phyloP scores from a whole-genome alignment of 1,284 basidiomycete genomes.

The Cryptococcus depauperatus region DNA sequence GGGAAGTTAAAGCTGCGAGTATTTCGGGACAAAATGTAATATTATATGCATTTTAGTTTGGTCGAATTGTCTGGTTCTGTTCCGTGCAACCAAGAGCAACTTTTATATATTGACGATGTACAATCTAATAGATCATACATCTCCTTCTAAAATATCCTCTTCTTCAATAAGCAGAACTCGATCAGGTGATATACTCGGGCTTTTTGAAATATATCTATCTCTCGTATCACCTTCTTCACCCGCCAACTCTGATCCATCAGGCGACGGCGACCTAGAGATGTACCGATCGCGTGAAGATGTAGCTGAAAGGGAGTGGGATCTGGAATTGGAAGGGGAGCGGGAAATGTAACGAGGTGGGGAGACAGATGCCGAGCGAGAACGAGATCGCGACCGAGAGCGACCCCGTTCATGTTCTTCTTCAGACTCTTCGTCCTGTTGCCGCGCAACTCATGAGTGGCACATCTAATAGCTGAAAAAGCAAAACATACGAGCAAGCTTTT shows the following conservation, averaged over 20 bases:
- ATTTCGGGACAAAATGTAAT: neutral
- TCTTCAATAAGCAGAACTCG: conserved; percentile 18
- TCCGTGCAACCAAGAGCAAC: too few species aligned
- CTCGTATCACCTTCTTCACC: conserved; percentile 38
- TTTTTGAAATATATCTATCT: conserved; percentile 31
- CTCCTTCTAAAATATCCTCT: conserved; percentile 30
- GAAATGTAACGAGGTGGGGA: conserved; percentile 1
- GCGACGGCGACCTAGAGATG: conserved; percentile 45
- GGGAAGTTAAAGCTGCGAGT: neutral
- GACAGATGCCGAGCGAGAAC: neutral
- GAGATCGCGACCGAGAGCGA: conserved; percentile 4
- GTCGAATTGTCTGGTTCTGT: too few species aligned
- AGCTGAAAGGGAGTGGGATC: conserved; percentile 9
- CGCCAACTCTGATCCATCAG: conserved; percentile 16
- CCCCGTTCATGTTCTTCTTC: conserved; percentile 16
- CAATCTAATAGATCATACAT: conserved; percentile 31
- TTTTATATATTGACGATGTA: neutral
- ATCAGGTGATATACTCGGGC: conserved; percentile 44
- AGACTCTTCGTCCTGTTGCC: conserved; percentile 4
- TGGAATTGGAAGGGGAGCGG: conserved; percentile 10
- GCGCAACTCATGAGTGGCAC: neutral
- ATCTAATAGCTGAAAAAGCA: neutral
- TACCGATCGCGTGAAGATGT: neutral
- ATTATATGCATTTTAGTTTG: too few species aligned
- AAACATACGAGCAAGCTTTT: conserved; percentile 23